Percentiles rank a stretch among this genome's conserved stretches.
phyloP scores from a whole-genome alignment of 352 stramenopile species.

The Paralagenidium karlingii region DNA sequence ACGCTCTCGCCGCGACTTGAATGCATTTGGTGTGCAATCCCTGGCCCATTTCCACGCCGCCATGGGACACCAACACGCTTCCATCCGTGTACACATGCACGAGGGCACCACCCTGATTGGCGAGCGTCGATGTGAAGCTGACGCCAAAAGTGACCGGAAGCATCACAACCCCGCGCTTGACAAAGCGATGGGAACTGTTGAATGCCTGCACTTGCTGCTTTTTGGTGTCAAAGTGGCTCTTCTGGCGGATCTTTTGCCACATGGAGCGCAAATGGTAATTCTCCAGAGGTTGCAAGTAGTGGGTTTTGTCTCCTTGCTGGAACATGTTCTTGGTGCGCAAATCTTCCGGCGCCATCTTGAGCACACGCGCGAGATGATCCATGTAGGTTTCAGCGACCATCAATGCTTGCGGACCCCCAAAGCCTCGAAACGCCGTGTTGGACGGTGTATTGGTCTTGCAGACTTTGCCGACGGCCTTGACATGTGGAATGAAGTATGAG shows the following conservation, averaged over 20 bases:
- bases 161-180: constrained; percentile 84
- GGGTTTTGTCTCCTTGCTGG: constrained; percentile 72
- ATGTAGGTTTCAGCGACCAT: constrained; percentile 90
- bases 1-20: constrained; percentile 81
- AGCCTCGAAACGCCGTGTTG: constrained; percentile 94
- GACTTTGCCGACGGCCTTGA: constrained; percentile 77
- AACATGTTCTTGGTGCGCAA: constrained; percentile 91
- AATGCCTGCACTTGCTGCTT: constrained; percentile 67
- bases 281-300: constrained; percentile 88
- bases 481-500: constrained; percentile 88
- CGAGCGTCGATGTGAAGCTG: constrained; percentile 93
- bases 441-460: constrained; percentile 92
- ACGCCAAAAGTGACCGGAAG: constrained; percentile 92
- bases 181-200: constrained; percentile 83
- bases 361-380: constrained; percentile 86
- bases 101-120: constrained; percentile 94
- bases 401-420: constrained; percentile 90
- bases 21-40: constrained; percentile 94
- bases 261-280: constrained; percentile 86
- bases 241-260: constrained; percentile 60
- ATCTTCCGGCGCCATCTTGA: constrained; percentile 52
- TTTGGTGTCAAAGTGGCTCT: constrained; percentile 60
- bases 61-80: constrained; percentile 91
- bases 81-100: constrained; percentile 95
- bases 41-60: constrained; percentile 97